Conservation (phyloP, 176 grass and related monocot species). For the Phoenix roebelenii region DNA sequence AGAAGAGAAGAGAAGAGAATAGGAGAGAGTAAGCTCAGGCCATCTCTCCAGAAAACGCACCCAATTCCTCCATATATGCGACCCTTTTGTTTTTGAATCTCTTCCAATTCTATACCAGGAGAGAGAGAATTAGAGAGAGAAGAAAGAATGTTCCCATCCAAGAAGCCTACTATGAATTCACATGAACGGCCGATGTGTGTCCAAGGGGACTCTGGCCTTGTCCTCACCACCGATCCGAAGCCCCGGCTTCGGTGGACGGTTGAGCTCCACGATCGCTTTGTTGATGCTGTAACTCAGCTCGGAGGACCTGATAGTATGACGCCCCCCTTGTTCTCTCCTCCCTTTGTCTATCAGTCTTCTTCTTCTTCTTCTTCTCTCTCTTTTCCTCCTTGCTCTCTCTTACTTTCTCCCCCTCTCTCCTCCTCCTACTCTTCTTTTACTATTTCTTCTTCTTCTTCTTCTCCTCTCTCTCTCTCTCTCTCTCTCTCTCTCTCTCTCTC, state of each 20-base stretch:
- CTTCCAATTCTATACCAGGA: slow-evolving; percentile 14
- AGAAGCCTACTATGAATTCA: slow-evolving; percentile 64
- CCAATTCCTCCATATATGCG: slow-evolving; percentile 13
- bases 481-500: too few species aligned
- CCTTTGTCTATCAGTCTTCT: not conserved
- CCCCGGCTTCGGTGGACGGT: slow-evolving; percentile 95
- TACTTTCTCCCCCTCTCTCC: too few species aligned
- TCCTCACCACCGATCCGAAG: slow-evolving; percentile 89
- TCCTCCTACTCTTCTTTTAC: too few species aligned
- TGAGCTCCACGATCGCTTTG: slow-evolving; percentile 98
- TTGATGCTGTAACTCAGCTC: slow-evolving; percentile 93
- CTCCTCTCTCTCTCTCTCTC: too few species aligned
- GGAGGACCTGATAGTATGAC: slow-evolving; percentile 84
- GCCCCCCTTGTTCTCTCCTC: not conserved
- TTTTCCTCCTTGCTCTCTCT: too few species aligned
- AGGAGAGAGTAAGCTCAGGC: not conserved
- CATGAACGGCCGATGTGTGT: slow-evolving; percentile 53
- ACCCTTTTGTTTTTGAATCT: slow-evolving; percentile 20
- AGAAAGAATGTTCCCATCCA: slow-evolving; percentile 83
- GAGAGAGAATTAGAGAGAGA: not conserved
- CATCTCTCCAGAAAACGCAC: slow-evolving; percentile 1
- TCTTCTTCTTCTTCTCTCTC: not conserved
- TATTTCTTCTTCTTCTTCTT: too few species aligned
- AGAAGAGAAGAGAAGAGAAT: not conserved
- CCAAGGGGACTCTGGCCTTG: slow-evolving; percentile 69